These are phyloP conservation scores for Scytalidium lignicola DNA, from an alignment of 2,329 filamentous ascomycete genomes.

Conservation along the genomic window DNA sequence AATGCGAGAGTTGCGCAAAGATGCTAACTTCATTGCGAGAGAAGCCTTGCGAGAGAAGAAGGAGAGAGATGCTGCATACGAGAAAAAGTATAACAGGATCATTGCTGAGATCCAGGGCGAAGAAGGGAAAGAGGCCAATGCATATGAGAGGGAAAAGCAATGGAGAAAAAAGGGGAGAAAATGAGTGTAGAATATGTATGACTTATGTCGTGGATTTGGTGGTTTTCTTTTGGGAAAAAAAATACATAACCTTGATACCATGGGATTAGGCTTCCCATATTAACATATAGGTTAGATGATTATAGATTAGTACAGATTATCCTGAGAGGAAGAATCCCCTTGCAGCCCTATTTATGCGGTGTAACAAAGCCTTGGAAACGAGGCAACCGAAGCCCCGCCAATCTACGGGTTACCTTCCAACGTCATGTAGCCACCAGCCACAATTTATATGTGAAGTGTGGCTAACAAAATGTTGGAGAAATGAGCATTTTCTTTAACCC, in stretches of 20 bases:
- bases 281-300: not conserved
- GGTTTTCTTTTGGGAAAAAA: not conserved
- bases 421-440: too few species aligned
- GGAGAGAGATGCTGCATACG: conserved; percentile 86
- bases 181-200: conserved; percentile 10
- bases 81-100: conserved; percentile 89
- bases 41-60: conserved; percentile 91
- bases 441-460: too few species aligned
- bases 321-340: too few species aligned
- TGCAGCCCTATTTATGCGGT: too few species aligned
- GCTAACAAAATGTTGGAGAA: too few species aligned
- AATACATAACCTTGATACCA: not conserved
- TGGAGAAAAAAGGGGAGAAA: conserved; percentile 63
- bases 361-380: too few species aligned
- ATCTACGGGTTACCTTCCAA: too few species aligned
- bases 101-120: conserved; percentile 94
- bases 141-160: conserved; percentile 82
- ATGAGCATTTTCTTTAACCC: too few species aligned
- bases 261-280: conserved; percentile 1
- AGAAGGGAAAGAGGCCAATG: conserved; percentile 80
- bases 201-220: not conserved
- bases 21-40: conserved; percentile 86
- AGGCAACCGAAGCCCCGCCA: too few species aligned
- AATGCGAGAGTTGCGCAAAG: conserved; percentile 89
- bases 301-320: too few species aligned